phyloP scores from a whole-genome alignment of 225 moss, liverwort and hornwort genomes.

The Pseudoscleropodium purum region DNA sequence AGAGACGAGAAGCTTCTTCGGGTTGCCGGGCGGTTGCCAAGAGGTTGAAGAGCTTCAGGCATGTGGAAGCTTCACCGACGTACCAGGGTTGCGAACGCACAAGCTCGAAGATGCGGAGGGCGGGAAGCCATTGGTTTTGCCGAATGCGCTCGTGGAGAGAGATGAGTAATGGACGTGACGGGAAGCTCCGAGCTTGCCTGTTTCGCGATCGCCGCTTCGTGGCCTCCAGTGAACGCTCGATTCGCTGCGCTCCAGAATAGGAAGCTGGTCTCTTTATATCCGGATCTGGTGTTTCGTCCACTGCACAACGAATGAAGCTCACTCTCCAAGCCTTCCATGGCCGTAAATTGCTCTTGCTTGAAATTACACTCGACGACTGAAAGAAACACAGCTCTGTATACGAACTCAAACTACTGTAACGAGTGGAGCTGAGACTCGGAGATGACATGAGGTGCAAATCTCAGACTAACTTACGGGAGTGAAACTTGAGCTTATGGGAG shows the following conservation, averaged over 20 bases:
- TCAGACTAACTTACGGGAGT: not conserved
- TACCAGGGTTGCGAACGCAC: constrained; percentile 84
- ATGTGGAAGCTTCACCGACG: constrained; percentile 40
- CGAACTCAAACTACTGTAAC: not conserved
- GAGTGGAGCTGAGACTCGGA: not conserved
- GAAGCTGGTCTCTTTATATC: not conserved
- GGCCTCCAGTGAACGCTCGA: constrained; percentile 34
- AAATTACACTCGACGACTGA: not conserved
- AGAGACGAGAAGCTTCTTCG: constrained; percentile 40
- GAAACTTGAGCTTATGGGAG: not conserved
- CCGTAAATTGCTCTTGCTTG: not conserved
- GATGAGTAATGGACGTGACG: constrained; percentile 46
- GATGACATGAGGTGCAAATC: not conserved
- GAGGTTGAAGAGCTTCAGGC: constrained; percentile 56
- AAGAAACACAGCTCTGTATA: not conserved
- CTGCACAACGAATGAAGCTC: not conserved
- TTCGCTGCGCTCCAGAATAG: constrained; percentile 21
- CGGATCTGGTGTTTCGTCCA: not conserved
- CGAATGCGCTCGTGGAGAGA: constrained; percentile 52
- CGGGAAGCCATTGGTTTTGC: constrained; percentile 19
- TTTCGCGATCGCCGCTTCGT: constrained; percentile 12
- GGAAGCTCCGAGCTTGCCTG: constrained; percentile 16
- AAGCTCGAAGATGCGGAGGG: constrained; percentile 41
- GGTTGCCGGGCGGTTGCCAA: constrained; percentile 55
- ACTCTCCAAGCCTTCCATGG: not conserved